Conservation (phyloP, 345 rosid species). For the Schrenkiella parvula region DNA sequence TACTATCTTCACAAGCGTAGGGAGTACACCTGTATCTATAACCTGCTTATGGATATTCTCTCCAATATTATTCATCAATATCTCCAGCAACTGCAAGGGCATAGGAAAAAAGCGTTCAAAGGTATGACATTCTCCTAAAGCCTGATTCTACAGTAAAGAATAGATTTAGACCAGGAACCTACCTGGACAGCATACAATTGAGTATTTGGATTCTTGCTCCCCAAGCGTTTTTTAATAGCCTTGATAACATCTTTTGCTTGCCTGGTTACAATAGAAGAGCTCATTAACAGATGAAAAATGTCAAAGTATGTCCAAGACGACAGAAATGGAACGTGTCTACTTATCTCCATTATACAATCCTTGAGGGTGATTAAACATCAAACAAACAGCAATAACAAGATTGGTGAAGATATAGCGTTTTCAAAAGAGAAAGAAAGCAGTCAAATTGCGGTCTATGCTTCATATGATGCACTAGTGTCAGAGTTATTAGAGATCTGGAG, state of each 20-base stretch:
- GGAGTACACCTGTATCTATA: conserved; percentile 65
- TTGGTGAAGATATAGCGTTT: not conserved
- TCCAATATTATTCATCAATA: conserved; percentile 94
- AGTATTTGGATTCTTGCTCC: conserved; percentile 57
- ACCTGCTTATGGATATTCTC: conserved; percentile 75
- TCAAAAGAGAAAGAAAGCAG: not conserved
- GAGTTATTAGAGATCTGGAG: not conserved
- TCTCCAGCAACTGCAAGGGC: conserved; percentile 72
- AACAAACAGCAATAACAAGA: not conserved
- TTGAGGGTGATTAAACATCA: conserved; percentile 8
- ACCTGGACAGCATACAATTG: conserved; percentile 86
- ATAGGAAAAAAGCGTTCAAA: not conserved
- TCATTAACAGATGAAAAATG: not conserved
- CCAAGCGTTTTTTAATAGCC: conserved; percentile 86
- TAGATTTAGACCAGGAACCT: conserved; percentile 25
- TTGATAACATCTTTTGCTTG: conserved; percentile 78
- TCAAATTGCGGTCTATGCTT: not conserved
- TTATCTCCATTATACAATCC: not conserved
- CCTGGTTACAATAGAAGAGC: conserved; percentile 38
- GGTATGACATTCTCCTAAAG: not conserved
- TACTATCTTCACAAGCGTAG: conserved; percentile 82
- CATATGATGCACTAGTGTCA: not conserved
- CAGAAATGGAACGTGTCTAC: not conserved
- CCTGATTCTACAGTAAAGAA: not conserved
- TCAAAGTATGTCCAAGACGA: not conserved